A percentile compares a stretch with the other conserved stretches of the same genome.
These are phyloP conservation scores for Anisodus tanguticus DNA, from an alignment of 257 asterid species.

Conservation along the genomic window DNA sequence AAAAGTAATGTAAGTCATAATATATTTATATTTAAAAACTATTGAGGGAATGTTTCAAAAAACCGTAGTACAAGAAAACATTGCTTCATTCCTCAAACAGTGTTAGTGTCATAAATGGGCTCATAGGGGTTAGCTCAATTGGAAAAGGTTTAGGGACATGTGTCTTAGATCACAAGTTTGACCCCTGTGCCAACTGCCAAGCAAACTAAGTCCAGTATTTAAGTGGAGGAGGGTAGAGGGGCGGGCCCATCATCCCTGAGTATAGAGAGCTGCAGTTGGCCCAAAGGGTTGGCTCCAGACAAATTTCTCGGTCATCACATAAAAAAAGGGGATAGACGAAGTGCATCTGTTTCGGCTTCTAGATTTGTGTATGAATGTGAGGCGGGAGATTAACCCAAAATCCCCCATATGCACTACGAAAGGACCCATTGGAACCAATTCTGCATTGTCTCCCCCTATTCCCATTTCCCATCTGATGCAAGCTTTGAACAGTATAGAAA, in stretches of 20 bases:
- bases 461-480: not conserved
- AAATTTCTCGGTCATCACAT: not conserved
- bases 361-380: not conserved
- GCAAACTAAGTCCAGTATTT: not conserved
- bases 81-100: not conserved
- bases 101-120: not conserved
- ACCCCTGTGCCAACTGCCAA: not conserved
- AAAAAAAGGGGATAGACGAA: not conserved
- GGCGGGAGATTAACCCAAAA: not conserved
- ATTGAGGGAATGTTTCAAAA: not conserved
- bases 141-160: not conserved
- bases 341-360: constrained; percentile 14
- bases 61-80: not conserved
- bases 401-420: not conserved
- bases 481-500: not conserved
- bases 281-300: not conserved
- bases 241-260: too few relatives aligned
- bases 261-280: too few relatives aligned
- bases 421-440: not conserved
- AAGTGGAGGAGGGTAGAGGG: constrained; percentile 8
- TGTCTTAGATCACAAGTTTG: not conserved
- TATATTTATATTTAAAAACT: not conserved
- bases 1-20: not conserved
- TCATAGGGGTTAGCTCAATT: not conserved
- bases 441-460: not conserved